These are phyloP conservation scores for Eurotiales sp. DNA, from an alignment of 2,329 filamentous ascomycete genomes.

Conservation along the genomic window DNA sequence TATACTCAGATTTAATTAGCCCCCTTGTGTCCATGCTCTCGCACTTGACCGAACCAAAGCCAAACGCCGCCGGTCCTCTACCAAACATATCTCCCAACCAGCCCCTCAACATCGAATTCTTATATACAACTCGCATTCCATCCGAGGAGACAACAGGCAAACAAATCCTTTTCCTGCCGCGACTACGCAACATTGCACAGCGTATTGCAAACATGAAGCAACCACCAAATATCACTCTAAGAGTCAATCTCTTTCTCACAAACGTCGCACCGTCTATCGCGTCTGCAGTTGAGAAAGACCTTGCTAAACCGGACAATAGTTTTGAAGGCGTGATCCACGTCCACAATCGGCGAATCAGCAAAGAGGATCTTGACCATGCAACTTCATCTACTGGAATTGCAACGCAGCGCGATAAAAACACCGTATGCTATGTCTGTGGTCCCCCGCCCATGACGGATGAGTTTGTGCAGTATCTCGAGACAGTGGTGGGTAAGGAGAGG, in stretches of 20 bases:
- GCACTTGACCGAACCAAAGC: conserved; percentile 47
- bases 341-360: conserved; percentile 33
- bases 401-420: conserved; percentile 18
- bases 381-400: background rate
- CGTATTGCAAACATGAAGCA: conserved; percentile 22
- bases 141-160: conserved; percentile 19
- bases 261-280: conserved; percentile 17
- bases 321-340: conserved; percentile 14
- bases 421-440: conserved; percentile 65
- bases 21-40: conserved; percentile 72
- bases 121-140: conserved; percentile 58
- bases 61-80: conserved; percentile 22
- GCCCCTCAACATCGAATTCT: conserved; percentile 49
- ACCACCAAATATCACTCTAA: conserved; percentile 24
- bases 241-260: conserved; percentile 35
- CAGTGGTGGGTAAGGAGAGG: conserved; percentile 39
- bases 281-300: conserved; percentile 11
- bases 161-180: conserved; percentile 46
- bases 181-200: conserved; percentile 38
- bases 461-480: conserved; percentile 47
- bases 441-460: conserved; percentile 66
- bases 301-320: background rate
- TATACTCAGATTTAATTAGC: too few relatives aligned
- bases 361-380: conserved; percentile 31
- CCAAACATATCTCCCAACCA: background rate